Evolutionary conservation across 1,284 basidiomycete species (phyloP).

Genomic region (Ganoderma lucidum): DNA sequence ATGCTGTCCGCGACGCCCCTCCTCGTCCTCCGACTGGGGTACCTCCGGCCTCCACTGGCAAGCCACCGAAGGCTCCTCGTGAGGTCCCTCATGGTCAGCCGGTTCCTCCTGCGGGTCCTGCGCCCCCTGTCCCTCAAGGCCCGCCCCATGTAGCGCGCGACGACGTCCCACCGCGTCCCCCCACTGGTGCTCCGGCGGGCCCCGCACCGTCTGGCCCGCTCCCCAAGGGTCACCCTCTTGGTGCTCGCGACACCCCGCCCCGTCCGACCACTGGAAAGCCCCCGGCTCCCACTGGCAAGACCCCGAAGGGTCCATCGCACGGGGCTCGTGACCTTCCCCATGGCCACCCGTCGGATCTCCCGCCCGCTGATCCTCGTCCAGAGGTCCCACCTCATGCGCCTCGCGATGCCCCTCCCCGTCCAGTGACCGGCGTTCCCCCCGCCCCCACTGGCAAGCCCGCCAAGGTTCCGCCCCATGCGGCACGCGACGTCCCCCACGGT

Average conservation of each 20-base stretch:
- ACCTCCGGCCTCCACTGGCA: neutral
- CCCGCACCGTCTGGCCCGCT: neutral
- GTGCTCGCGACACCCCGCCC: neutral
- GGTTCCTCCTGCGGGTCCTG: no score
- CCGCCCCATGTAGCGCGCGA: neutral
- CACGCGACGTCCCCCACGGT: no score
- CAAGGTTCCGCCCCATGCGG: no score
- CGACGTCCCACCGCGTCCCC: neutral
- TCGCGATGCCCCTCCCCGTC: neutral
- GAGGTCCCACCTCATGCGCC: neutral
- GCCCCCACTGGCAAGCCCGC: no score
- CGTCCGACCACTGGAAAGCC: neutral
- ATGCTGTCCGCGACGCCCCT: neutral
- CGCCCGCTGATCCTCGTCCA: no score
- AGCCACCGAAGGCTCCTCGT: neutral
- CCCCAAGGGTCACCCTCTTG: neutral
- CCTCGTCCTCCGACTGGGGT: neutral
- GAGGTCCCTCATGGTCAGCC: neutral
- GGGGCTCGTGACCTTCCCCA: neutral
- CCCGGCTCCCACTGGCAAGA: neutral
- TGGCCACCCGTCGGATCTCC: no score
- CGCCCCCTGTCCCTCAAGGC: neutral
- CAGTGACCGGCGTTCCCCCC: no score
- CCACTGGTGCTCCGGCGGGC: neutral
- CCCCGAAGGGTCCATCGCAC: neutral